These are phyloP conservation scores for Huiozyma sinensis DNA, from an alignment of 805 yeast genomes.

Conservation along the genomic window DNA sequence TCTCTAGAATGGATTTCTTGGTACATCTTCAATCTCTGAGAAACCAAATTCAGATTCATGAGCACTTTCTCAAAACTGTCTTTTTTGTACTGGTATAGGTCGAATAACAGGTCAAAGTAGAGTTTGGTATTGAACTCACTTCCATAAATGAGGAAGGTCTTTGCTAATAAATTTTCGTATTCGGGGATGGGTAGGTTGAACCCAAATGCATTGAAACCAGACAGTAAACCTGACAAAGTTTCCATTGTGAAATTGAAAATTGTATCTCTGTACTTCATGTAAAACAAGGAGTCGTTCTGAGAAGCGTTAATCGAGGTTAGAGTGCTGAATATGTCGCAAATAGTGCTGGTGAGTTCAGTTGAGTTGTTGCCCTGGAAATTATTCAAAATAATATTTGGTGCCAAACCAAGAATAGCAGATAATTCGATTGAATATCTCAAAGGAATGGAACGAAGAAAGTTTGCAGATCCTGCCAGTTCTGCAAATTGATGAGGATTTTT, in stretches of 20 bases:
- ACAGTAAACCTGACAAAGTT: too few relatives aligned
- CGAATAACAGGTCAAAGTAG: slow-evolving; percentile 15
- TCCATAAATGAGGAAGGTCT: slow-evolving; percentile 19
- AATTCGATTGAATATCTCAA: slow-evolving; percentile 21
- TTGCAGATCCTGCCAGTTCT: slow-evolving; percentile 18
- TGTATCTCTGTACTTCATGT: slow-evolving; percentile 21
- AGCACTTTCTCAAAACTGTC: slow-evolving; percentile 8
- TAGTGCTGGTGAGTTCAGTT: slow-evolving; percentile 1
- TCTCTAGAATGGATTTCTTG: slow-evolving; percentile 20
- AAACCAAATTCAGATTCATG: slow-evolving; percentile 11
- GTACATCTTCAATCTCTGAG: slow-evolving; percentile 20
- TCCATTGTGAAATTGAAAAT: slow-evolving; percentile 20
- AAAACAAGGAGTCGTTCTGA: slow-evolving; percentile 14
- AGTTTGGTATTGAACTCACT: slow-evolving; percentile 19
- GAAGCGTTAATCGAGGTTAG: slow-evolving; percentile 8
- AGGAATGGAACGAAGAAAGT: slow-evolving; percentile 23
- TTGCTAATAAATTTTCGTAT: slow-evolving; percentile 3
- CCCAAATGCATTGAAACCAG: neutral
- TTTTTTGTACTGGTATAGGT: slow-evolving; percentile 8
- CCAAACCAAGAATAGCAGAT: slow-evolving; percentile 23
- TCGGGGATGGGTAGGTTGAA: neutral
- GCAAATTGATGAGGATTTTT: slow-evolving; percentile 23
- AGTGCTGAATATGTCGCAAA: slow-evolving; percentile 9
- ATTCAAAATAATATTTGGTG: slow-evolving; percentile 9
- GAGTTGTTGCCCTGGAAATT: slow-evolving; percentile 12